Base-by-base conservation (phyloP, 2,329 filamentous ascomycete genomes). In the Nemania abortiva region DNA sequence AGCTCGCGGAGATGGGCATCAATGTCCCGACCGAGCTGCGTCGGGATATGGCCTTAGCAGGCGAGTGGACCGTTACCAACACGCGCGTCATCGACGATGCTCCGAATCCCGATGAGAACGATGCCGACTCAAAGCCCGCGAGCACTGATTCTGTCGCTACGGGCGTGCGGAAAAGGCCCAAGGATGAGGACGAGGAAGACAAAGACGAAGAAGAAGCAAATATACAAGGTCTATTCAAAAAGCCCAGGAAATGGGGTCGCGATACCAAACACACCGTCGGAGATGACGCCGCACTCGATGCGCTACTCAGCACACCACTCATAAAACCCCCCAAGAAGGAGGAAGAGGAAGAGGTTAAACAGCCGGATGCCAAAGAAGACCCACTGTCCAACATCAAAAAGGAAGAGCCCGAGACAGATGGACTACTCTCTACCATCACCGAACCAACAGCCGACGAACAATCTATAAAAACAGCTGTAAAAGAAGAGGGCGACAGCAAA, bases 1-100 rank as follows among this genome's bases (percentile, higher is more conserved):
- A 98, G 80, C 85, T 99, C 11, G 94, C 92, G 4, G 92, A 92
- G 42, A 87, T 99, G 86, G 96, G 96, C 0, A 90, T 99, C 57
- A 89, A 90, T 55, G 88, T 98, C 63, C 96, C 96, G 0, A 90
- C 93, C 53, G 90, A 92, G 72, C 90, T 93, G 65, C 86, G 93
- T 68, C 85, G 87, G 1, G 93, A 96, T 68, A 90, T 98, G 88
- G 94, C 95, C 5, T 90, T 98, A 84, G 90, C 91, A 3, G 94
- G 96, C 37, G 92, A 97, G 62, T 99, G 95, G 95, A 89, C 93
- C 0, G 88, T 91, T 11, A 90, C 88, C 67, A 89, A 87, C 6
- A 88, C 93, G 49, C 85, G 89, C 53, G 85, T 89, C 3, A 81
- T 90, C 24, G 81, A 85, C 15, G 83, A 85, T 11, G 79, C 80